Evolutionary conservation across 2,329 filamentous ascomycete species (phyloP).

Genomic region (Phaeosphaeria sp.): DNA sequence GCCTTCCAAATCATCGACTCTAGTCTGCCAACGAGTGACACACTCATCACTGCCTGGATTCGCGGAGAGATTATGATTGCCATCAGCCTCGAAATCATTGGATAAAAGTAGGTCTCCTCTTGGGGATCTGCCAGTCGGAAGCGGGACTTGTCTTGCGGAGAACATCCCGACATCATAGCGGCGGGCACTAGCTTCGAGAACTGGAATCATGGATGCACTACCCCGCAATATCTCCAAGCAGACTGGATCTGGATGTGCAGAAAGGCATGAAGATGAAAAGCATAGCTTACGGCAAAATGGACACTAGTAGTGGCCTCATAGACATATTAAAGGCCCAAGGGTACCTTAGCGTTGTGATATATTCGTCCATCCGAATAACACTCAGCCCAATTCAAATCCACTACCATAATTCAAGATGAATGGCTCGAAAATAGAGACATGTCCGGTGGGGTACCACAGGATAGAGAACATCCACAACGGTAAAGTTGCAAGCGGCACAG

Average conservation of each 20-base stretch:
- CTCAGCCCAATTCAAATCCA: not conserved
- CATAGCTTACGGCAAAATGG: slow-evolving; percentile 14
- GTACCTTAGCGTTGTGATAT: not conserved
- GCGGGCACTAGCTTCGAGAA: slow-evolving; percentile 6
- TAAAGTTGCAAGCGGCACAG: slow-evolving; percentile 30
- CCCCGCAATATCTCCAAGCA: slow-evolving; percentile 15
- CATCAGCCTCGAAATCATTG: not conserved
- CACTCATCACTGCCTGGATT: not conserved
- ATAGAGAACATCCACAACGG: slow-evolving; percentile 37
- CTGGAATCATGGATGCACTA: slow-evolving; percentile 16
- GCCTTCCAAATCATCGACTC: slow-evolving; percentile 1
- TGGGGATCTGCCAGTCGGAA: not conserved
- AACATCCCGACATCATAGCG: slow-evolving; percentile 7
- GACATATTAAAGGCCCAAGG: not conserved
- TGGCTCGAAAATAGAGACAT: slow-evolving; percentile 21
- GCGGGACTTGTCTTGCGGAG: slow-evolving; percentile 10
- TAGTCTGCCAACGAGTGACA: not conserved
- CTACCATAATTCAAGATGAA: slow-evolving; percentile 11
- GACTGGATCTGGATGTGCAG: not conserved
- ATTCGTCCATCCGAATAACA: not conserved
- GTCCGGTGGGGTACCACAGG: slow-evolving; percentile 28
- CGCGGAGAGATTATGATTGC: not conserved
- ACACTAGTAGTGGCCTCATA: slow-evolving; percentile 7
- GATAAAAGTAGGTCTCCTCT: not conserved
- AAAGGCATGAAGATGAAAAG: not conserved